Evolutionary conservation across 2,329 filamentous ascomycete species (phyloP).

Genomic region (Anisogramma anomala): DNA sequence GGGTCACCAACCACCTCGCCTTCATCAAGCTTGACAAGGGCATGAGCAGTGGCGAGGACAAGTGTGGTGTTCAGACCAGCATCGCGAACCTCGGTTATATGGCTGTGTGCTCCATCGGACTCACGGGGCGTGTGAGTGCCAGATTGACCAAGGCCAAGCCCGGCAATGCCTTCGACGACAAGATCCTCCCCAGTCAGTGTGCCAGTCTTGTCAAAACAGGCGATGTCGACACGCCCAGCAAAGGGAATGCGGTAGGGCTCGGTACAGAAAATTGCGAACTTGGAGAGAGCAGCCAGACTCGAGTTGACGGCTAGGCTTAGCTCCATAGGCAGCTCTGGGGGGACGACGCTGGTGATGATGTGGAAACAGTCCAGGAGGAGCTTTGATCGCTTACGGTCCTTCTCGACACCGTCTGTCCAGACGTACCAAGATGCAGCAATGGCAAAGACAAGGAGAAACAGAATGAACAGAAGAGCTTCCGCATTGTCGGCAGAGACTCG

Average conservation of each 20-base stretch:
- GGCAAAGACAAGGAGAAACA: constrained; percentile 92
- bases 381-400: constrained; percentile 94
- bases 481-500: constrained; percentile 97
- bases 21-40: constrained; percentile 90
- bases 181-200: constrained; percentile 93
- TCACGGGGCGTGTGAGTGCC: constrained; percentile 56
- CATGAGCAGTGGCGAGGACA: constrained; percentile 88
- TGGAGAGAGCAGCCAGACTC: constrained; percentile 84
- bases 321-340: constrained; percentile 98
- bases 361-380: constrained; percentile 93
- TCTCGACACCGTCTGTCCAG: constrained; percentile 89
- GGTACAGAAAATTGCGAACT: constrained; percentile 95
- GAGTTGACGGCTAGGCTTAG: constrained; percentile 96
- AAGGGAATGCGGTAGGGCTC: constrained; percentile 98
- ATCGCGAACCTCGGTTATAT: constrained; percentile 59
- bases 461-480: constrained; percentile 92
- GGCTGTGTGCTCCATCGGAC: constrained; percentile 70
- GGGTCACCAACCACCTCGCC: constrained; percentile 95
- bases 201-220: constrained; percentile 98
- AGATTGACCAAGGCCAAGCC: constrained; percentile 56
- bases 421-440: constrained; percentile 98
- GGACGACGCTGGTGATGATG: constrained; percentile 94
- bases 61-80: constrained; percentile 74
- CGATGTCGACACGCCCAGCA: constrained; percentile 86
- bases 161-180: constrained; percentile 93